Evolutionary conservation across 2,329 filamentous ascomycete genomes (phyloP), one percentile per base, ranked within the genome.

Genomic region (Neonectria neomacrospora): DNA sequence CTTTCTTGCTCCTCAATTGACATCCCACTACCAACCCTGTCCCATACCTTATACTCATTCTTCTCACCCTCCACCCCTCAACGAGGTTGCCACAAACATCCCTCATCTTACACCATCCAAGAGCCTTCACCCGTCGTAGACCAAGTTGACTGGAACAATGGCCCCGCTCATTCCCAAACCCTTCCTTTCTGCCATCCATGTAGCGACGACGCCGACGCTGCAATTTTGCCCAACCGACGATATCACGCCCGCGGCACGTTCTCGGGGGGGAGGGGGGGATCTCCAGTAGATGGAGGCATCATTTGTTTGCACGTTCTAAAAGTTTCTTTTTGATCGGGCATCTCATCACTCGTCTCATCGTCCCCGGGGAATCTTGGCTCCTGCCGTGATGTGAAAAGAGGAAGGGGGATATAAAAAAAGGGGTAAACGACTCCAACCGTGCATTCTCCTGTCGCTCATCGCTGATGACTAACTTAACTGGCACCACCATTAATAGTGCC

Each of bases 241-340:
- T 54, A 61, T 70, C 65, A 70, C 67, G 61, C 67, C 70, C 70
- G 64, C 67, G 63, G 70, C 66, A 73, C 68, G 70, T 69, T 71
- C 64, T 67, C 63, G 62, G 54, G 45, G 42, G 60, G 64, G 61
- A 52, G 58, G 41, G 60, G 64, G 61, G 55, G 58, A 45, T 64
- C 65, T 71, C 64, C 70, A 65, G 63, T 61, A 67, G 34, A 59
- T 64, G 65, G 69, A 65, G 63, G 70, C 68, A 69, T 71, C 67
- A 37, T 65, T 73, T 71, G 71, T 71, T 72, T 73, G 71, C 71
- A 73, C 67, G 65, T 65, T 73, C 71, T 73, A 73, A 70, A 57
- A 41, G 62, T 61, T 73, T 73, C 69, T 73, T 71, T 73, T 71
- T 59, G 62, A 58, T 66, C 61, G 69, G 71, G 68, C 53, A 55